Evolutionary conservation across 805 yeast species (phyloP), one percentile per base, ranked within the genome.

Genomic region (Candida oleophila): DNA sequence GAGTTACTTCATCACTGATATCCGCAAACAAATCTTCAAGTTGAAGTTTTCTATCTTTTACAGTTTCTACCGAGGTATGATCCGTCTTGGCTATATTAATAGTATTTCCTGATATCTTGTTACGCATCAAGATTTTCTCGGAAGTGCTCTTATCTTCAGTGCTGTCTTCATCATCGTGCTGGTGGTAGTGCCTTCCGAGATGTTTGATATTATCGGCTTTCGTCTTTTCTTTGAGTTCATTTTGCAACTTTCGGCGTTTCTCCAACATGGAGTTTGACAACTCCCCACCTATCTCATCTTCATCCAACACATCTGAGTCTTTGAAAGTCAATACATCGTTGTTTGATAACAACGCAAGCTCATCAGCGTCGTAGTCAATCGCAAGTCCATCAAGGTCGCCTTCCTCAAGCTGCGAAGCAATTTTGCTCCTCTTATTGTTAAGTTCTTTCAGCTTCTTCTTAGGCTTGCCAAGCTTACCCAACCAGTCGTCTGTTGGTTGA

Each of bases 321-420:
- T 80, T 74, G 42, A 86, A 65, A 0, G 90, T 85, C 43, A 87
- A 64, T 2, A 85, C 68, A 0, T 71, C 78, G 4, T 72, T 69
- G n/a, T 64, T 74, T 3, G 65, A 59, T 1, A 74, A 52, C 12
- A 59, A 55, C 2, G 56, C 52, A 9, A 82, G 55, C n/a, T 74
- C 75, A n/a, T 57, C 56, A 9, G 66, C 34, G 30, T 64, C 61
- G 57, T 82, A 87, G 0, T 73, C 77, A 2, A 83, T 68, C 35
- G 66, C 68, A 14, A 77, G 38, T 1, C 68, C 71, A 4, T 65
- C 56, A 7, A 71, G 52, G 22, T 64, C 73, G 11, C 47, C 44
- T 14, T 22, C 44, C 37, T 41, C 22, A 18, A 38, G 21, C 32
- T 8, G n/a, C n/a, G 38, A 45, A 47, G 16, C 3, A 15, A 32